Conservation (phyloP, 2,329 filamentous ascomycete species). For the Pezicula radicicola region DNA sequence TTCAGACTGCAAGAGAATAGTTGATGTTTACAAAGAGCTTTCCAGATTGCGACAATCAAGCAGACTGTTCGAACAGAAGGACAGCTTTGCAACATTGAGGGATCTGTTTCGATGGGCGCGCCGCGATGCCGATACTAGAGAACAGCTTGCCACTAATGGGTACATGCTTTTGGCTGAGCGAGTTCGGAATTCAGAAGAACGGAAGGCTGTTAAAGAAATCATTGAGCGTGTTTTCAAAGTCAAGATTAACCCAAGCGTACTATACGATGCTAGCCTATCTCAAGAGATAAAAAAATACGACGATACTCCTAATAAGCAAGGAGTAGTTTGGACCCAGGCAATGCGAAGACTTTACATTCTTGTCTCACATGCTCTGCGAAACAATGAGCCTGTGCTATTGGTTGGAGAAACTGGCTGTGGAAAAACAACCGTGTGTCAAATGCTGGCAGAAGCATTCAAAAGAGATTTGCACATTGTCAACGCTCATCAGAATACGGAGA, state of each 20-base stretch:
- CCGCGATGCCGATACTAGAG: constrained; percentile 76
- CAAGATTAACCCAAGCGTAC: constrained; percentile 65
- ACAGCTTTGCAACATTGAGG: constrained; percentile 92
- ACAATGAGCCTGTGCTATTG: constrained; percentile 90
- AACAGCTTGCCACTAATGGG: constrained; percentile 86
- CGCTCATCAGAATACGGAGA: constrained; percentile 97
- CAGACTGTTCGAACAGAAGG: constrained; percentile 92
- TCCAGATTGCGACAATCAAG: constrained; percentile 86
- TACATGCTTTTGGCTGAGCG: constrained; percentile 96
- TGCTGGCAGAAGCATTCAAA: constrained; percentile 76
- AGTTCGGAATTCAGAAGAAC: constrained; percentile 87
- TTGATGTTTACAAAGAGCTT: constrained; percentile 89
- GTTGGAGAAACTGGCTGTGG: constrained; percentile 97
- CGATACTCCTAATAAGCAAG: constrained; percentile 48
- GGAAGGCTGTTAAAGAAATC: constrained; percentile 76
- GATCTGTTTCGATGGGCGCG: constrained; percentile 96
- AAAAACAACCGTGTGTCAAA: constrained; percentile 94
- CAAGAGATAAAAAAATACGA: constrained; percentile 52
- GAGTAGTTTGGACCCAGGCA: constrained; percentile 89
- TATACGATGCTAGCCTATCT: constrained; percentile 66
- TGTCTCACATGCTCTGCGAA: constrained; percentile 79
- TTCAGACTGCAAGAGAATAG: constrained; percentile 87
- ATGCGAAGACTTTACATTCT: constrained; percentile 91
- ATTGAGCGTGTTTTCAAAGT: constrained; percentile 92
- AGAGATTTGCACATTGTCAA: constrained; percentile 87